Conservation (phyloP, 495 filamentous ascomycete species). For the Pyrenopolyporus hunteri region DNA sequence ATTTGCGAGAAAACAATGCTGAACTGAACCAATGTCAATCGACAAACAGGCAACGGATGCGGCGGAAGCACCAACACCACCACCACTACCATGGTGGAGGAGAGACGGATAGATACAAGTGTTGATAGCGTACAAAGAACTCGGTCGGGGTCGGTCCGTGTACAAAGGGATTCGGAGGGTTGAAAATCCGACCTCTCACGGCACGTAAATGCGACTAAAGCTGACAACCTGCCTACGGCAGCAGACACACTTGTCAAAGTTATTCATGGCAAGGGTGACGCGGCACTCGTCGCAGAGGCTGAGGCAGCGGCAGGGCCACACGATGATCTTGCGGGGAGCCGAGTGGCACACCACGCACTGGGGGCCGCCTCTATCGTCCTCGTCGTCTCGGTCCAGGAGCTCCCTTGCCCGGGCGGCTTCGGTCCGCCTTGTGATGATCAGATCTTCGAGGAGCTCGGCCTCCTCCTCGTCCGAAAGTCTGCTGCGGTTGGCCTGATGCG, state of each 20-base stretch:
- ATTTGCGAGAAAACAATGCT: neutral
- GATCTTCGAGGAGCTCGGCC: conserved; percentile 75
- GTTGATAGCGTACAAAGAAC: neutral
- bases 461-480: conserved; percentile 71
- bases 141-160: neutral
- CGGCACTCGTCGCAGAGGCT: conserved; percentile 94
- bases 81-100: no score
- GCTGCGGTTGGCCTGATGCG: conserved; percentile 38
- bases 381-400: conserved; percentile 70
- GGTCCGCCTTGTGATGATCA: conserved; percentile 70
- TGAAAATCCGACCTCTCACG: no score
- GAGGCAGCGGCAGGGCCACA: conserved; percentile 96
- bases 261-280: conserved; percentile 92
- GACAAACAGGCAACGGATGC: neutral
- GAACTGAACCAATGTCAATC: neutral
- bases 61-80: neutral
- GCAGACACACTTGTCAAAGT: conserved; percentile 93
- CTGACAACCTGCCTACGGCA: conserved; percentile 85
- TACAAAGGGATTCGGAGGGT: neutral
- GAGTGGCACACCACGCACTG: conserved; percentile 94
- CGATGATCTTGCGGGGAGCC: conserved; percentile 83
- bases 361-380: conserved; percentile 77
- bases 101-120: no score
- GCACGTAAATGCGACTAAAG: conserved; percentile 90
- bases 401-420: conserved; percentile 26